Percentiles rank a stretch among this genome's conserved stretches.
Evolutionary conservation across 2,329 filamentous ascomycete species (phyloP).

Genomic region (Diplocarpon mali): DNA sequence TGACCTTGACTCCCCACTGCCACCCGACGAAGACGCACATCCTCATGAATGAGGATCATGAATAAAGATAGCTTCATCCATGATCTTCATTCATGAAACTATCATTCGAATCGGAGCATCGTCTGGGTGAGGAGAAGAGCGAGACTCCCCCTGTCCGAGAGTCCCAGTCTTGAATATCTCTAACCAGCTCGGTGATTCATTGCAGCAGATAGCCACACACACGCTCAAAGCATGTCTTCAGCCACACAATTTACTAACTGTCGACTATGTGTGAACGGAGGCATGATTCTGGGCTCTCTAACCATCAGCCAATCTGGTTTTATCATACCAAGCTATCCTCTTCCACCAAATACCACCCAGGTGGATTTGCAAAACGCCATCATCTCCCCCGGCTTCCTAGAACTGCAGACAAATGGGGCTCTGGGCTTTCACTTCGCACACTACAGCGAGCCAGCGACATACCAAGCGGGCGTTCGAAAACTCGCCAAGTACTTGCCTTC

Average conservation of each 20-base stretch:
- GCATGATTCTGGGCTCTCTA: conserved; percentile 14
- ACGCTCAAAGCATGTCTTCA: conserved; percentile 9
- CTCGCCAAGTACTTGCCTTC: conserved; percentile 38
- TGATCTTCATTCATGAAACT: too few species aligned
- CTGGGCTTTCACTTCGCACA: conserved; percentile 42
- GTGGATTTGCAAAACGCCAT: conserved; percentile 38
- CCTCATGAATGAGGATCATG: too few species aligned
- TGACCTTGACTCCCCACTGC: too few species aligned
- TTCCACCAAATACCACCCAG: conserved; percentile 15
- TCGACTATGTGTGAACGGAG: conserved; percentile 16
- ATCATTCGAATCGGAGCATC: too few species aligned
- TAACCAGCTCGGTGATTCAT: too few species aligned
- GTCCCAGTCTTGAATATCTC: too few species aligned
- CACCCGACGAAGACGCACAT: too few species aligned
- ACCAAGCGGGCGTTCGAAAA: conserved; percentile 33
- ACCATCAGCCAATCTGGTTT: conserved; percentile 14
- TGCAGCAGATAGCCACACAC: too few species aligned
- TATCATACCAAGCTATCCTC: conserved; percentile 20
- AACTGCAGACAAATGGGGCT: conserved; percentile 40
- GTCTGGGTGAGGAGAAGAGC: too few species aligned
- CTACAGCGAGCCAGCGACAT: conserved; percentile 30
- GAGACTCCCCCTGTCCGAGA: too few species aligned
- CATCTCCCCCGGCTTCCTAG: conserved; percentile 42
- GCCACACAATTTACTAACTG: conserved; percentile 22
- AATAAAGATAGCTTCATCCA: too few species aligned